These are phyloP conservation scores for Chytriomyces hyalinus DNA, from an alignment of 192 early-diverging fungal species.

Conservation along the genomic window DNA sequence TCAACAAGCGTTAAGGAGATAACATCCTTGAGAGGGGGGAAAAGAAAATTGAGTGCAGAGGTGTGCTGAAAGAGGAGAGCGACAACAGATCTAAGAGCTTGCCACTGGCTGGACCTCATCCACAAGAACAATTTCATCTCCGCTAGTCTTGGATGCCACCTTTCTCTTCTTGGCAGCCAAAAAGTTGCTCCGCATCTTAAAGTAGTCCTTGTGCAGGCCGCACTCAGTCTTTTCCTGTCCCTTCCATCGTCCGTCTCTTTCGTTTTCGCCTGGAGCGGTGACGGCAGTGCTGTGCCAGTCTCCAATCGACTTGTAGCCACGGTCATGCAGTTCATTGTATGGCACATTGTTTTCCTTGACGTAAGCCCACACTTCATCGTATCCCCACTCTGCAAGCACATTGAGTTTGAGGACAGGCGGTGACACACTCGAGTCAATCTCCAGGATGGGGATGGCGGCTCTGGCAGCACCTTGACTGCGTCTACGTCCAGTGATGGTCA, in stretches of 20 bases:
- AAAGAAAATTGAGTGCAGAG: no score
- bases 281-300: slow-evolving; percentile 90
- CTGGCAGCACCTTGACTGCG: slow-evolving; percentile 83
- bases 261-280: slow-evolving; percentile 67
- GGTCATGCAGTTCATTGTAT: slow-evolving; percentile 87
- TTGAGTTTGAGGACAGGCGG: slow-evolving; percentile 84
- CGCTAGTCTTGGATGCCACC: neutral
- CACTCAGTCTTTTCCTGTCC: slow-evolving; percentile 91
- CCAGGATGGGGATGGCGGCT: slow-evolving; percentile 74
- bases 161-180: slow-evolving; percentile 77
- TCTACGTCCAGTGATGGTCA: slow-evolving; percentile 89
- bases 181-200: slow-evolving; percentile 85
- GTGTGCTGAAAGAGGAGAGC: no score
- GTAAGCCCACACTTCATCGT: slow-evolving; percentile 87
- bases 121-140: slow-evolving; percentile 21
- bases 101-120: slow-evolving; percentile 2
- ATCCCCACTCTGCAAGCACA: slow-evolving; percentile 90
- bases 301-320: slow-evolving; percentile 90
- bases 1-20: no score
- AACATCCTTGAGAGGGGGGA: no score
- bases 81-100: neutral
- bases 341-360: slow-evolving; percentile 84
- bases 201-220: slow-evolving; percentile 96
- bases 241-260: slow-evolving; percentile 89
- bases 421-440: slow-evolving; percentile 75